Percentiles rank a stretch among this genome's conserved stretches.
Conservation (phyloP, 2,329 filamentous ascomycete species). For the Lasiodiplodia theobromae region DNA sequence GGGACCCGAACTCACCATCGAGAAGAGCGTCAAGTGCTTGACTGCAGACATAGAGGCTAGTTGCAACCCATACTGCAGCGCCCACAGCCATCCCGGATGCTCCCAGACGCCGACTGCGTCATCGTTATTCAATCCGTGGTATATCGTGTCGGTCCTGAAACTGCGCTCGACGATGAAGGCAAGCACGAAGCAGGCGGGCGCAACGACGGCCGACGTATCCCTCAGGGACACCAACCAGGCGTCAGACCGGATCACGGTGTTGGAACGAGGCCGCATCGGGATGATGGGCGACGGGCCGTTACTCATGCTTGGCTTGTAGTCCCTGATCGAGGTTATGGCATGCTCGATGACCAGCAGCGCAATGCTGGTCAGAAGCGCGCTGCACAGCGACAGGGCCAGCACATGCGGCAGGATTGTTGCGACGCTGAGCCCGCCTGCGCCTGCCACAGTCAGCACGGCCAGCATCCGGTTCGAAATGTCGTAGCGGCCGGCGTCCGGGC, state of each 20-base stretch:
- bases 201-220: constrained; percentile 21
- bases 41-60: constrained; percentile 4
- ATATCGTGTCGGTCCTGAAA: constrained; percentile 25
- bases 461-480: constrained; percentile 15
- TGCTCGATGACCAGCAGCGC: constrained; percentile 52
- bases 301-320: constrained; percentile 31
- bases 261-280: constrained; percentile 24
- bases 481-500: constrained; percentile 25
- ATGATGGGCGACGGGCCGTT: constrained; percentile 22
- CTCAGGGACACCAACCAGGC: constrained; percentile 28
- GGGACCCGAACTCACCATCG: constrained; percentile 25
- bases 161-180: constrained; percentile 28
- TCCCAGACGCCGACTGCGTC: constrained; percentile 23
- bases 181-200: constrained; percentile 22
- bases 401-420: constrained; percentile 17
- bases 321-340: constrained; percentile 38
- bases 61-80: constrained; percentile 25
- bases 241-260: constrained; percentile 18
- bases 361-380: constrained; percentile 49
- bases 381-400: constrained; percentile 50
- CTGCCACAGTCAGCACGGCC: constrained; percentile 24
- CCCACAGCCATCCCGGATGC: constrained; percentile 23
- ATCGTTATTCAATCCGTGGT: constrained; percentile 14
- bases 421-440: constrained; percentile 24
- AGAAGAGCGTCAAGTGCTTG: constrained; percentile 26